Conservation (phyloP, 495 filamentous ascomycete genomes). For the Choiromyces venosus region DNA sequence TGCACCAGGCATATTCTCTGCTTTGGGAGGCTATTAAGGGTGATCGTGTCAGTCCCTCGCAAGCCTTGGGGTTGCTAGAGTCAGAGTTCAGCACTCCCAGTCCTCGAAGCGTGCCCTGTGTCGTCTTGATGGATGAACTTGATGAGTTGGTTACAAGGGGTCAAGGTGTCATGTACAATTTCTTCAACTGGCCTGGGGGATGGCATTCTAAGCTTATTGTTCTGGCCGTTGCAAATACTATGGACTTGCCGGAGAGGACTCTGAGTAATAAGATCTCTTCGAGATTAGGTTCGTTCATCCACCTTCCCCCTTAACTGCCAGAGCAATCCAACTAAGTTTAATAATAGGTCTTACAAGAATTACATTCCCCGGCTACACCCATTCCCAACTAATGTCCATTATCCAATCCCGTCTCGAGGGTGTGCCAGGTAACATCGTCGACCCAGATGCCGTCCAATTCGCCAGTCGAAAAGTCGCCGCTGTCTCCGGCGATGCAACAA, state of each 20-base stretch:
- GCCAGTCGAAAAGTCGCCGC: conserved; percentile 94
- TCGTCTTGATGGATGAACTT: conserved; percentile 98
- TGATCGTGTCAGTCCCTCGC: conserved; percentile 83
- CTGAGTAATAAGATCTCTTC: conserved; percentile 97
- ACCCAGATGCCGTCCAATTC: conserved; percentile 91
- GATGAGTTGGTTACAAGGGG: conserved; percentile 97
- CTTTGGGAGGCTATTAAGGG: conserved; percentile 95
- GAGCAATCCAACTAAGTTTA: background rate
- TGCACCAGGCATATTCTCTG: conserved; percentile 89
- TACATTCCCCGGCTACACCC: conserved; percentile 94
- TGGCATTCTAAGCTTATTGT: conserved; percentile 89
- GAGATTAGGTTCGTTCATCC: conserved; percentile 55
- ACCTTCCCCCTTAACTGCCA: background rate
- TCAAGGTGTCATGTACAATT: conserved; percentile 99
- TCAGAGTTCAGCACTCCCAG: conserved; percentile 84
- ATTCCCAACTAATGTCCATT: conserved; percentile 96
- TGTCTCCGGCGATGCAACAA: conserved; percentile 86
- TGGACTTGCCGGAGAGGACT: conserved; percentile 96
- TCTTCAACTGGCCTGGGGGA: conserved; percentile 99
- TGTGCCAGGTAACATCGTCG: conserved; percentile 83
- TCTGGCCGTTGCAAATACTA: conserved; percentile 95
- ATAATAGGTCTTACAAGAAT: conserved; percentile 67
- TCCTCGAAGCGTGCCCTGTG: conserved; percentile 86
- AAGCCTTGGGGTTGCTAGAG: conserved; percentile 85
- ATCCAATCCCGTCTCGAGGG: conserved; percentile 82